Base-by-base conservation (phyloP, 208 protist genomes). In the Leishmania tropica region DNA sequence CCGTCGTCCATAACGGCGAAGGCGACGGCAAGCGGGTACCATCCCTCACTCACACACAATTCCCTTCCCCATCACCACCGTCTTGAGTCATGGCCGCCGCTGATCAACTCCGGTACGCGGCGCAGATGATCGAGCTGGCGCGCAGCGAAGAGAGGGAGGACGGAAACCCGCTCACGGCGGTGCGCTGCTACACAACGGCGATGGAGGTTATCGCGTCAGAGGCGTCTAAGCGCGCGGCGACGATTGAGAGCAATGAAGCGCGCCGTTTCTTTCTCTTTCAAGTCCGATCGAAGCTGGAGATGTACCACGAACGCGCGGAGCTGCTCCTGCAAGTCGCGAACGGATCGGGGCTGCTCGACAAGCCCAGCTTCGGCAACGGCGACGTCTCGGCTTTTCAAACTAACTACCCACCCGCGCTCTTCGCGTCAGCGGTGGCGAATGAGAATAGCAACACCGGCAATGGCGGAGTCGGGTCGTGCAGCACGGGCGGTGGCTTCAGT, bases 221-320 rank as follows among this genome's bases (percentile, higher is more conserved):
- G 70, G 91, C 82, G 51, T 83, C 81, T 42, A 77, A 85, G 74
- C 72, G 85, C 28, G 88, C 90, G 35, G 71, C 68, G 0, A 24
- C 47, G 17, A 89, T 93, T 10, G 2, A 75, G 24, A 84, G 88
- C 83, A 67, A 74, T 21, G 80, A 90, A 1, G 75, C 81, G n/a
- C 86, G 88, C 15, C 83, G 84, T 72, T 93, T 93, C 85, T 95
- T 97, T 71, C 80, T 96, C 28, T 92, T 90, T 76, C 94, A 97
- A 78, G 56, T 96, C 7, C 84, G 88, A 28, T 81, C 81, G 21
- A 84, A 86, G 76, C 79, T 95, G 86, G 89, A 91, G 76, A 80
- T 92, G 76, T 97, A 97, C 85, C 87, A 94, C 75, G 86, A 96
- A 67, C 89, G 94, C 4, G 91, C 84, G 3, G 77, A 84, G 64